Percentiles rank a stretch among this genome's conserved stretches.
Conservation (phyloP, 495 filamentous ascomycete genomes). For the Parachaetomium inaequale region DNA sequence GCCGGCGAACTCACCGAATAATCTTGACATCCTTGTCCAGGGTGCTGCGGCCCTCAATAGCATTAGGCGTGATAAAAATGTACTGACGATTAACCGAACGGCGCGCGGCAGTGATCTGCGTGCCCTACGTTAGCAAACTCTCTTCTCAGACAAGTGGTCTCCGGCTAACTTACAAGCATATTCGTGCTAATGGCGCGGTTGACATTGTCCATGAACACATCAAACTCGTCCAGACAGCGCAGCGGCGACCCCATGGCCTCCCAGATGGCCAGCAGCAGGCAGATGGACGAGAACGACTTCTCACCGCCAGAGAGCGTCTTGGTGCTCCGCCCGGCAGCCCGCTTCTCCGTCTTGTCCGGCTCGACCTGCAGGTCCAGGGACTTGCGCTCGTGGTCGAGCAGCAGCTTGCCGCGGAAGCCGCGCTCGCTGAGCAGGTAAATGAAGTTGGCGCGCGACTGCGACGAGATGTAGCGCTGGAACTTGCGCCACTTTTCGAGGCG, state of each 20-base stretch:
- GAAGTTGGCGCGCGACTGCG: slow-evolving; percentile 79
- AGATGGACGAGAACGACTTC: slow-evolving; percentile 96
- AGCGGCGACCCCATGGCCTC: slow-evolving; percentile 97
- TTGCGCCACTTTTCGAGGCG: slow-evolving; percentile 72
- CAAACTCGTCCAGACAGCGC: slow-evolving; percentile 94
- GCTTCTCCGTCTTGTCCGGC: slow-evolving; percentile 70
- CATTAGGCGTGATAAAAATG: slow-evolving; percentile 93
- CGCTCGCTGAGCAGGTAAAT: slow-evolving; percentile 82
- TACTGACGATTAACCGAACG: slow-evolving; percentile 86
- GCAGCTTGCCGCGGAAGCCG: slow-evolving; percentile 76
- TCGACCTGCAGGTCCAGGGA: slow-evolving; percentile 74
- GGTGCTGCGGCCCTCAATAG: slow-evolving; percentile 67
- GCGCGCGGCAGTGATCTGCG: slow-evolving; percentile 73
- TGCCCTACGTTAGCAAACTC: background rate
- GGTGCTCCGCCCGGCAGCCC: slow-evolving; percentile 67
- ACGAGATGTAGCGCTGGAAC: slow-evolving; percentile 80
- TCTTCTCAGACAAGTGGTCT: background rate
- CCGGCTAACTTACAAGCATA: slow-evolving; percentile 70
- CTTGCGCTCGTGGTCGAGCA: slow-evolving; percentile 70
- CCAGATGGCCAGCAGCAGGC: slow-evolving; percentile 87
- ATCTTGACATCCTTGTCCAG: slow-evolving; percentile 74
- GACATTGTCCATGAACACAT: slow-evolving; percentile 98
- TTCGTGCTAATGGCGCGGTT: slow-evolving; percentile 91
- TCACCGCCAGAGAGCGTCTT: slow-evolving; percentile 94
- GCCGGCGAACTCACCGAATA: slow-evolving; percentile 59